A percentile compares a stretch with the other conserved stretches of the same genome.
phyloP scores from a whole-genome alignment of 192 early-diverging fungal genomes.

The Podila minutissima region DNA sequence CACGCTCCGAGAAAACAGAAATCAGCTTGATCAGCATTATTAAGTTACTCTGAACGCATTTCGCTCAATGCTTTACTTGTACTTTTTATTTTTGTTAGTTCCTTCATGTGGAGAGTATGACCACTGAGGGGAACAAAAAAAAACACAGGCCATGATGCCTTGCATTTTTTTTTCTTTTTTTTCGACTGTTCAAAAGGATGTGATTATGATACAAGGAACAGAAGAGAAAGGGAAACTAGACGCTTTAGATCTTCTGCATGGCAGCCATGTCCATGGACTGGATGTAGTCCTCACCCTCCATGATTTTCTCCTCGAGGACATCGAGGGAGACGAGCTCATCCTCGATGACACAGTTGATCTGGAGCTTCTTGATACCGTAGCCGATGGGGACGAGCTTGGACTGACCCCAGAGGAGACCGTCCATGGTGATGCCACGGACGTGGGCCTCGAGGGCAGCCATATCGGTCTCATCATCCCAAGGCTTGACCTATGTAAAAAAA shows the following conservation, averaged over 20 bases:
- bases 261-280: constrained; percentile 92
- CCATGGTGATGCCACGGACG: constrained; percentile 83
- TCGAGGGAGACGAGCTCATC: constrained; percentile 93
- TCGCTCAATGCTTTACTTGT: too few relatives aligned
- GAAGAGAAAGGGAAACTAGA: neutral
- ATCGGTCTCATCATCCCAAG: constrained; percentile 97
- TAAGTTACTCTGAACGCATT: too few relatives aligned
- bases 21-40: too few relatives aligned
- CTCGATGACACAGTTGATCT: constrained; percentile 92
- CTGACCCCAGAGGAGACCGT: constrained; percentile 92
- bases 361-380: constrained; percentile 97
- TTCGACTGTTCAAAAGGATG: neutral
- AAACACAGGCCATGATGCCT: neutral
- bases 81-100: too few relatives aligned
- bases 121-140: too few relatives aligned
- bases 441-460: constrained; percentile 78
- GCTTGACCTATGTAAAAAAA: constrained; percentile 71
- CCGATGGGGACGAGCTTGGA: constrained; percentile 85
- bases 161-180: neutral
- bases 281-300: constrained; percentile 83
- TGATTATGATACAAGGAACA: neutral
- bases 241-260: constrained; percentile 63
- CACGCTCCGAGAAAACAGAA: too few relatives aligned
- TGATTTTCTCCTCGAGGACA: constrained; percentile 84
- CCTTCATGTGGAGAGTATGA: too few relatives aligned